Percentiles rank a stretch among this genome's conserved stretches.
phyloP scores from a whole-genome alignment of 73 alveolate genomes.

The Tetrahymena borealis region DNA sequence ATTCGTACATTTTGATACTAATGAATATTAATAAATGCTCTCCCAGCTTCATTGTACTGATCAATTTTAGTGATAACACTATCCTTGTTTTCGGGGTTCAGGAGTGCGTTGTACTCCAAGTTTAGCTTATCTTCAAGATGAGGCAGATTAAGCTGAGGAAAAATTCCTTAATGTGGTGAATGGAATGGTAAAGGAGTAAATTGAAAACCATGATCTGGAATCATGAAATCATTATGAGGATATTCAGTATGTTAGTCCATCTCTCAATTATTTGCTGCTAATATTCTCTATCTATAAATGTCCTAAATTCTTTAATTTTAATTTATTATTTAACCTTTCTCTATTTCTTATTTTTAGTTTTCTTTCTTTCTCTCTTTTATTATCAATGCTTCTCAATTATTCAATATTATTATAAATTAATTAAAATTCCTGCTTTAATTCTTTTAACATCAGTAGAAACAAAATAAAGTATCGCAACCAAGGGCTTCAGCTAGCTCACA shows the following conservation, averaged over 20 bases:
- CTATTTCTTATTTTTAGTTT: not conserved
- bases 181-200: not conserved
- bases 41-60: not conserved
- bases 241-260: not conserved
- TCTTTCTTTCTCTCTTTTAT: not conserved
- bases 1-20: not conserved
- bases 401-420: not conserved
- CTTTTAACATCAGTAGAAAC: slow-evolving; percentile 1
- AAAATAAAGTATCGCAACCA: not conserved
- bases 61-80: not conserved
- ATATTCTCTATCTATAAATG: no score
- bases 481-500: not conserved
- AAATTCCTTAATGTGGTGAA: not conserved
- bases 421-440: not conserved
- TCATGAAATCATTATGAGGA: not conserved
- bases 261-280: not conserved
- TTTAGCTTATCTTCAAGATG: not conserved
- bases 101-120: not conserved
- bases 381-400: not conserved
- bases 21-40: not conserved
- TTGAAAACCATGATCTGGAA: not conserved
- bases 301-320: not conserved
- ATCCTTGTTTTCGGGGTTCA: not conserved
- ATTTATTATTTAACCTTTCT: not conserved
- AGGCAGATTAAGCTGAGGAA: not conserved